Conservation (phyloP, 2,329 filamentous ascomycete genomes). For the Aspergillus sp. region DNA sequence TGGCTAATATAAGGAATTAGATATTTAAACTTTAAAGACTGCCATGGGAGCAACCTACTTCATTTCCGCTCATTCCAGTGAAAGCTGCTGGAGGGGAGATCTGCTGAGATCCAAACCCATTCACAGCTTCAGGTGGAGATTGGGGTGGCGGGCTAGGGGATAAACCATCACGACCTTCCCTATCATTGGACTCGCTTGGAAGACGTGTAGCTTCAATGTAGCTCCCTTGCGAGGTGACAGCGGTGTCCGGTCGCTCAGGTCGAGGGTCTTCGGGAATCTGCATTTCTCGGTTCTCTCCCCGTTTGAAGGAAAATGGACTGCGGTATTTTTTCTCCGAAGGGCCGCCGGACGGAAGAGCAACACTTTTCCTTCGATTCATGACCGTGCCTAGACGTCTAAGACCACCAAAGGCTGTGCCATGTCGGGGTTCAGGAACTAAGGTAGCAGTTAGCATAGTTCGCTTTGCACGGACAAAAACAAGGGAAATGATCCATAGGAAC, state of each 20-base stretch:
- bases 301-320: constrained; percentile 45
- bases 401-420: constrained; percentile 44
- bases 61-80: constrained; percentile 23
- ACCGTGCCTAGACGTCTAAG: constrained; percentile 49
- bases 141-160: constrained; percentile 23
- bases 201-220: constrained; percentile 22
- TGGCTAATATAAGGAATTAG: constrained; percentile 21
- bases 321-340: constrained; percentile 43
- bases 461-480: background rate
- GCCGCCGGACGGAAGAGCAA: constrained; percentile 34
- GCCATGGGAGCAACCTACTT: constrained; percentile 17
- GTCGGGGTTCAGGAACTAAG: constrained; percentile 39
- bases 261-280: constrained; percentile 37
- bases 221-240: constrained; percentile 27
- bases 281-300: constrained; percentile 40
- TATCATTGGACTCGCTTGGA: constrained; percentile 28
- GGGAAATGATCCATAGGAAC: constrained; percentile 17
- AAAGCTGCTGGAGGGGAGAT: constrained; percentile 17
- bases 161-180: constrained; percentile 19
- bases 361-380: constrained; percentile 48
- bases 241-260: constrained; percentile 33
- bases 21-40: too few relatives aligned
- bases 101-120: constrained; percentile 27
- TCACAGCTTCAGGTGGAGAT: constrained; percentile 22
- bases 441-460: constrained; percentile 4